These are phyloP conservation scores for Aspergillus olivimuriae DNA, from an alignment of 495 filamentous ascomycete genomes.

Conservation along the genomic window DNA sequence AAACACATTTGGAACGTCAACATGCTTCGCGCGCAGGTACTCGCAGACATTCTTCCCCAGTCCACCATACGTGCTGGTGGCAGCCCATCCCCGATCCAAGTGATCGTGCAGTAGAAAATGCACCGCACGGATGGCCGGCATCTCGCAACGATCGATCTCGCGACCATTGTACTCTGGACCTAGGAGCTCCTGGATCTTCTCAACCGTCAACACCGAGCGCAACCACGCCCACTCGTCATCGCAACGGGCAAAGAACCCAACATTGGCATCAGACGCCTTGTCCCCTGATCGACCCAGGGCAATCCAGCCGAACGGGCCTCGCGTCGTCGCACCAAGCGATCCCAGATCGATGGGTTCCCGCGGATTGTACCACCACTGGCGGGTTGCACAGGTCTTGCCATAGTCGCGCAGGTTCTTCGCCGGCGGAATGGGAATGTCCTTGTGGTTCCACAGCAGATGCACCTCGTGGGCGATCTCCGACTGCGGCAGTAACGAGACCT, in stretches of 20 bases:
- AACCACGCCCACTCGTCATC: conserved; percentile 35
- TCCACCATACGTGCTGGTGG: conserved; percentile 28
- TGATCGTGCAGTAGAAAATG: conserved; percentile 40
- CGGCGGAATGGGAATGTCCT: neutral
- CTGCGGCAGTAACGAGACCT: neutral
- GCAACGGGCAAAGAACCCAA: conserved; percentile 31
- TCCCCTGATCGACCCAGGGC: neutral
- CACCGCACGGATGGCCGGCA: conserved; percentile 19
- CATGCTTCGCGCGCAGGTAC: conserved; percentile 29
- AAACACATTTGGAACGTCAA: conserved; percentile 25
- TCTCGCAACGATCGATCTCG: conserved; percentile 30
- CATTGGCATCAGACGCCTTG: neutral
- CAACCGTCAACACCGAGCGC: conserved; percentile 24
- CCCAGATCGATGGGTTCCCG: conserved; percentile 5
- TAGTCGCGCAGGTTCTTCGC: neutral
- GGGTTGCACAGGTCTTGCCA: neutral
- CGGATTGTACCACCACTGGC: conserved; percentile 11
- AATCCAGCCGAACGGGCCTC: conserved; percentile 28
- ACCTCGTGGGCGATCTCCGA: neutral
- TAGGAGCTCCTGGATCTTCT: conserved; percentile 23
- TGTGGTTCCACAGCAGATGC: neutral
- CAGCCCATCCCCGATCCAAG: conserved; percentile 36
- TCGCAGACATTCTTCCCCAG: conserved; percentile 41
- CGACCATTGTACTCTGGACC: conserved; percentile 24
- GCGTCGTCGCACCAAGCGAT: conserved; percentile 21